A percentile compares a stretch with the other conserved stretches of the same genome.
Evolutionary conservation across 2,329 filamentous ascomycete species (phyloP).

Genomic region (Pseudogymnoascus sp.): DNA sequence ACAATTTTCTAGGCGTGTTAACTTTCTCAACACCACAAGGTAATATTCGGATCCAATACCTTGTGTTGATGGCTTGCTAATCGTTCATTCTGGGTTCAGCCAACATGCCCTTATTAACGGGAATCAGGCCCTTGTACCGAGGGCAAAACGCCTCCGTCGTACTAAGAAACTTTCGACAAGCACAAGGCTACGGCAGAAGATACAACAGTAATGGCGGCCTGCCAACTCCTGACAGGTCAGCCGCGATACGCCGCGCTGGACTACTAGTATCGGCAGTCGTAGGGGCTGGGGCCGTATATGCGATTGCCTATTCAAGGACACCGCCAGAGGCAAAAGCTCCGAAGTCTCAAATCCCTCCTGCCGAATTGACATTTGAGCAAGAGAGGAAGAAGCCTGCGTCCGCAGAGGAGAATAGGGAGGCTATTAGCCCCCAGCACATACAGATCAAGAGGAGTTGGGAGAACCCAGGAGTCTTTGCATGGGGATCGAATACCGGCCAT

Average conservation of each 20-base stretch:
- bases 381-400: conserved; percentile 48
- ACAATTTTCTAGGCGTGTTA: neutral
- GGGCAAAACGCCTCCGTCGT: neutral
- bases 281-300: conserved; percentile 22
- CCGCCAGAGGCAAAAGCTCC: conserved; percentile 26
- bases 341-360: conserved; percentile 23
- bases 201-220: neutral
- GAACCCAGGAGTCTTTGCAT: conserved; percentile 84
- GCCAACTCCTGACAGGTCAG: neutral
- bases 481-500: conserved; percentile 79
- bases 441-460: conserved; percentile 78
- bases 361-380: conserved; percentile 62
- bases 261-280: conserved; percentile 20
- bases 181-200: neutral
- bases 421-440: conserved; percentile 76
- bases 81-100: neutral
- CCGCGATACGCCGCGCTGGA: conserved; percentile 13
- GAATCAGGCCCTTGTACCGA: conserved; percentile 1
- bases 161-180: conserved; percentile 4
- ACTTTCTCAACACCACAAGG: neutral
- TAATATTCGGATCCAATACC: neutral
- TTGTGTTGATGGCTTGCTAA: neutral
- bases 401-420: conserved; percentile 65
- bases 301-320: conserved; percentile 20
- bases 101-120: conserved; percentile 4